Evolutionary conservation across 352 stramenopile genomes (phyloP).

Genomic region (Globisporangium splendens): DNA sequence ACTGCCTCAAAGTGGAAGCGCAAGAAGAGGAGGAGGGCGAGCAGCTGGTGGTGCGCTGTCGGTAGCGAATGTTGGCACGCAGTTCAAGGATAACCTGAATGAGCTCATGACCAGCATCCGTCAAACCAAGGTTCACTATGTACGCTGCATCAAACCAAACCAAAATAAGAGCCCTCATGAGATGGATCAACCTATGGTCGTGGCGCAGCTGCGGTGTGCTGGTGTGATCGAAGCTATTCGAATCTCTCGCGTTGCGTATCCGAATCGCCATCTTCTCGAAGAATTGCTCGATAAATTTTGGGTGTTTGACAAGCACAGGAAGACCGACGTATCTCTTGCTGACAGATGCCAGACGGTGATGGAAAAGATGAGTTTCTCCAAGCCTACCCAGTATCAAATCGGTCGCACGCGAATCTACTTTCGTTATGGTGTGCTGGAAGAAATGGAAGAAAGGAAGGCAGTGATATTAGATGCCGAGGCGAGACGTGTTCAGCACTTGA

Average conservation of each 20-base stretch:
- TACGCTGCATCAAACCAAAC: constrained; percentile 99
- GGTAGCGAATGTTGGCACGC: constrained; percentile 63
- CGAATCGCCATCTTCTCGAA: constrained; percentile 92
- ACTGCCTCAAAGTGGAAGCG: constrained; percentile 17
- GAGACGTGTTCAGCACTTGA: constrained; percentile 63
- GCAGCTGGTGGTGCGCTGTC: constrained; percentile 44
- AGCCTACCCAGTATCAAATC: constrained; percentile 75
- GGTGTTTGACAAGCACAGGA: constrained; percentile 51
- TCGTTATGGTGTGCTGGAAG: constrained; percentile 70
- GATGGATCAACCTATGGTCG: constrained; percentile 90
- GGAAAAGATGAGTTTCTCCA: constrained; percentile 55
- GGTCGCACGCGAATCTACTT: constrained; percentile 81
- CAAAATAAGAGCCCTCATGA: constrained; percentile 87
- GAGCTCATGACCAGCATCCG: constrained; percentile 94
- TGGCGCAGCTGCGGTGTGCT: constrained; percentile 96
- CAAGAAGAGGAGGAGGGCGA: constrained; percentile 25
- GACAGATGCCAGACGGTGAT: constrained; percentile 55
- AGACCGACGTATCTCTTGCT: constrained; percentile 36
- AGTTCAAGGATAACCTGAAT: constrained; percentile 90
- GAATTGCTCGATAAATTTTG: constrained; percentile 80
- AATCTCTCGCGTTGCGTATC: constrained; percentile 96
- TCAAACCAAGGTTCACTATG: constrained; percentile 96
- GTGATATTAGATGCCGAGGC: constrained; percentile 55
- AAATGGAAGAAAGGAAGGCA: constrained; percentile 71
- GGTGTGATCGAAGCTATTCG: constrained; percentile 99